Evolutionary conservation across 768 basidiomycete genomes (phyloP), one percentile per base, ranked within the genome.

Genomic region (Collybiopsis luxurians): DNA sequence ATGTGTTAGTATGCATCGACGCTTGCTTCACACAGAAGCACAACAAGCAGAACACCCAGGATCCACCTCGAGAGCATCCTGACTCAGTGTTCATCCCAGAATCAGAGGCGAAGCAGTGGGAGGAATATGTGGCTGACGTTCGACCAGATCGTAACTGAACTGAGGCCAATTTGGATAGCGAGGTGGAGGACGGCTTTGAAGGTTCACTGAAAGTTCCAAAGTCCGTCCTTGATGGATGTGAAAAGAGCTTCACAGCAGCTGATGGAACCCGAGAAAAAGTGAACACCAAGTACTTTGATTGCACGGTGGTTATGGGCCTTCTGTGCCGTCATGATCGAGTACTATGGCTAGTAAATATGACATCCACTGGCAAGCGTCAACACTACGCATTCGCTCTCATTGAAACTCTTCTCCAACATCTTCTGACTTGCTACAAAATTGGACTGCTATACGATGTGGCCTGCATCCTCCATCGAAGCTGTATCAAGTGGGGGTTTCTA

Each of bases 241-340:
- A 65, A 28, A 63, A 64, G 1, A 67, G 68, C 10, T 75, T 74
- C 57, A 60, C 52, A 2, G 67, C 71, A 12, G 71, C 69, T 3
- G 67, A 71, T 56, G 62, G 64, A n/a, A 52, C 39, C 5, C 45
- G 61, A 0, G 45, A 55, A 13, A 71, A 71, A 59, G 66, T 66
- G 4, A 72, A 64, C 45, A 65, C 63, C 24, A 44, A 64, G 48
- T 65, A 65, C 47, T 69, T 67, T 46, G 60, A 62, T 42, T 71
- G 73, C 46, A 75, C 66, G 0, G 73, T 67, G 0, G 55, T 76
- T 2, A 75, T 76, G 74, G 72, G 66, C 0, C 58, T 77, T 0
- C 61, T 75, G 0, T 78, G 76, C 57, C 55, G 64, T 1, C 74
- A 75, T 57, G 71, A 76, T 52, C 59, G 64, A 3, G 65, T 69